These are phyloP conservation scores for Gnomoniopsis sp. DNA, from an alignment of 2,329 filamentous ascomycete species.

Conservation along the genomic window DNA sequence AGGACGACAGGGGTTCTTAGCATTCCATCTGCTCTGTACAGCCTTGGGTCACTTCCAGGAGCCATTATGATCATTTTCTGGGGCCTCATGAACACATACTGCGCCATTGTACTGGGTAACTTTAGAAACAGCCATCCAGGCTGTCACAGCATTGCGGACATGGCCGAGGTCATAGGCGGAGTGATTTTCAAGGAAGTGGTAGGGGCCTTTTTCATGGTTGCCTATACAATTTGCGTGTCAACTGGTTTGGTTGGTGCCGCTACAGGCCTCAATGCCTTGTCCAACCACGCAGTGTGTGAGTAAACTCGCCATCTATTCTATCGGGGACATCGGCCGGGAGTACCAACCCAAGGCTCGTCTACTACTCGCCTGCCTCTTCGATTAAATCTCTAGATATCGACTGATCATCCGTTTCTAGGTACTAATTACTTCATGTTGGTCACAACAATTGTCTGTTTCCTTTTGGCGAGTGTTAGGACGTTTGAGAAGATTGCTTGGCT, in stretches of 20 bases:
- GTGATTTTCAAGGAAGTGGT: constrained; percentile 10
- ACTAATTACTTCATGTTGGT: constrained; percentile 17
- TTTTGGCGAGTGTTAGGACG: constrained; percentile 11
- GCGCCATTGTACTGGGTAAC: constrained; percentile 23
- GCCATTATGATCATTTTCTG: constrained; percentile 25
- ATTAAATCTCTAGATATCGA: background rate
- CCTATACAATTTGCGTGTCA: constrained; percentile 12
- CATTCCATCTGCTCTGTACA: constrained; percentile 26
- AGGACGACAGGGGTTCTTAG: constrained; percentile 23
- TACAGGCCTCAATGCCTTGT: constrained; percentile 14
- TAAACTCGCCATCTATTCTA: too few relatives aligned
- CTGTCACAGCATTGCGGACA: constrained; percentile 21
- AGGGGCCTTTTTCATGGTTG: constrained; percentile 12
- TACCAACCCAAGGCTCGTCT: too few relatives aligned
- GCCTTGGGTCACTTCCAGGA: constrained; percentile 24
- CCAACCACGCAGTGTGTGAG: constrained; percentile 12
- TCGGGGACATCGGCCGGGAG: too few relatives aligned
- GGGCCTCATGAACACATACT: constrained; percentile 25
- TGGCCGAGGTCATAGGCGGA: constrained; percentile 12
- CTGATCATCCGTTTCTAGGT: background rate
- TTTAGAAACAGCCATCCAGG: constrained; percentile 23
- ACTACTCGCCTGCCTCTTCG: too few relatives aligned
- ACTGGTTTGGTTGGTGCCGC: constrained; percentile 14
- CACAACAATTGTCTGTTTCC: constrained; percentile 4
- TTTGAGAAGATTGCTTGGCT: constrained; percentile 18